phyloP scores from a whole-genome alignment of 2,329 filamentous ascomycete genomes.

The Ophiostoma sp. region DNA sequence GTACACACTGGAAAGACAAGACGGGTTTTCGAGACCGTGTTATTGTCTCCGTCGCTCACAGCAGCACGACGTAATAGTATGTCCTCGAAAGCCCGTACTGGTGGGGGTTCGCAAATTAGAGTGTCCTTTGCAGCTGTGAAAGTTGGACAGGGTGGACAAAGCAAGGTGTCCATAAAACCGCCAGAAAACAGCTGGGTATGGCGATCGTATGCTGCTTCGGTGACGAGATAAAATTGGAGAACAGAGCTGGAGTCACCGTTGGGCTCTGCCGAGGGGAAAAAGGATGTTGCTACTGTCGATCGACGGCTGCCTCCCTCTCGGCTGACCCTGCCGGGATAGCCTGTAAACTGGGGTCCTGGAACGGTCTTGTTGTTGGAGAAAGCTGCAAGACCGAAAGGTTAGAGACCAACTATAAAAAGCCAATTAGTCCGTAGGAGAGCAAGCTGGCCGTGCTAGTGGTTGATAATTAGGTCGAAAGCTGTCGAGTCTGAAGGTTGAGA shows the following conservation, averaged over 20 bases:
- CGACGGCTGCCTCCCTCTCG: background rate
- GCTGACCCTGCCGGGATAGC: background rate
- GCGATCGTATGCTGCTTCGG: background rate
- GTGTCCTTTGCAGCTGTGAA: background rate
- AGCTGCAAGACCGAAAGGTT: background rate
- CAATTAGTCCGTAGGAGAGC: background rate
- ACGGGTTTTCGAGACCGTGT: background rate
- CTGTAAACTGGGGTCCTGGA: background rate
- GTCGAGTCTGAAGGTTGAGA: background rate
- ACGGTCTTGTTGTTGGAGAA: background rate
- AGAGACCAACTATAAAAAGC: background rate
- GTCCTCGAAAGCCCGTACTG: background rate
- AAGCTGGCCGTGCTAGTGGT: background rate
- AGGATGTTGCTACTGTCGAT: background rate
- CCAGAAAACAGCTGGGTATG: background rate
- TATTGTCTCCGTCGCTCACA: background rate
- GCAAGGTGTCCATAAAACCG: background rate
- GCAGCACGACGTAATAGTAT: background rate
- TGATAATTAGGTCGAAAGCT: background rate
- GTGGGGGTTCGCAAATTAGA: background rate
- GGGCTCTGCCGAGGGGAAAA: background rate
- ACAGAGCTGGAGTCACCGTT: background rate
- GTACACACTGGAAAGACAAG: background rate
- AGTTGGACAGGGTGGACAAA: background rate
- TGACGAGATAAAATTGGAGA: background rate